Base-by-base conservation (phyloP, 768 basidiomycete genomes). In the Boletus speciosus region DNA sequence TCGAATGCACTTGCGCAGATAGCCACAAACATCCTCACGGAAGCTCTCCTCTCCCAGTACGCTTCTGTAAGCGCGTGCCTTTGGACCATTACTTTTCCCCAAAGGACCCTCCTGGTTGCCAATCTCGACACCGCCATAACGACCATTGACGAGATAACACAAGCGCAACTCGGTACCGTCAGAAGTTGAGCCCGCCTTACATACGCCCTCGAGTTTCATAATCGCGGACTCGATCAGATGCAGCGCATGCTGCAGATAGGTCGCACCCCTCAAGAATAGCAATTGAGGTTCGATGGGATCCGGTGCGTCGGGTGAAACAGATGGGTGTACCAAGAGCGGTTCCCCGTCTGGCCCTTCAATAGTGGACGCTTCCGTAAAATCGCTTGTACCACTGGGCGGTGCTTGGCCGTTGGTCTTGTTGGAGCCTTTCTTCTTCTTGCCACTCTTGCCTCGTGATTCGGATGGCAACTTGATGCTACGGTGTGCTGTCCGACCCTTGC, bases 271-370 rank as follows among this genome's bases (percentile, higher is more conserved):
- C 29, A 91, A 75, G 73, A 95, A 95, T 31, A 92, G 71, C 23
- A 90, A 73, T 63, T 94, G 93, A 0, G 84, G 85, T 65, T 95
- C 93, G 51, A 94, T 83, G 36, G 93, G 90, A 53, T 93, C 89
- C 0, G 93, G 92, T 11, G 90, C 86, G 58, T 87, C 84, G 5
- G 88, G 85, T 4, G 83, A 78, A 32, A 83, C 79, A 6, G 89
- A 90, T 5, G 87, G 84, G 64, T 90, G 90, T n/a, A 85, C 67
- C 37, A 77, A 66, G 16, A 78, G 68, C 0, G 74, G 72, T 47
- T 82, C 85, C 14, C 76, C 78, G 49, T 83, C 81, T 10, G 70
- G 68, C 5, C 66, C 78, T 19, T 85, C 82, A 12, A 70, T 59
- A 9, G 64, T 69, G 47, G 74, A 69, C 1, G 60, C 63, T 32